Evolutionary conservation across 1,284 basidiomycete species (phyloP), one percentile per base, ranked within the genome.

Genomic region (Vanrija sp.): DNA sequence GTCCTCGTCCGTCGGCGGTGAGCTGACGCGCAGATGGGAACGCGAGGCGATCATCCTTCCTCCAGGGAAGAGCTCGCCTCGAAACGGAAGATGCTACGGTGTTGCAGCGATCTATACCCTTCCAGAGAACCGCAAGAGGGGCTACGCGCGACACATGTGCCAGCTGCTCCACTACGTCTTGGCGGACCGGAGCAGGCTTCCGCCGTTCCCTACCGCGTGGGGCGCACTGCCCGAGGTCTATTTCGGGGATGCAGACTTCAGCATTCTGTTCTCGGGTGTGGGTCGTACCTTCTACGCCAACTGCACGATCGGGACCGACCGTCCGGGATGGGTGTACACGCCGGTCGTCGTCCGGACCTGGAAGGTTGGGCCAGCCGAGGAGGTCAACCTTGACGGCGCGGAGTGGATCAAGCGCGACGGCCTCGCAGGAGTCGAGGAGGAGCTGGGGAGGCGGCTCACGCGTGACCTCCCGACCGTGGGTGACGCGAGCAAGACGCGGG

Each of bases 71-170:
- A 15, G 40, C 42, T 4, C 23, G 4, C 8, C 49, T 0, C 46
- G 61, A 5, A 57, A 45, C 0, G 34, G 34, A 8, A 46, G 46
- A 10, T 44, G 59, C 18, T 74, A 74, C 53, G 66, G 43, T n/a
- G 64, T 74, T 21, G 61, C 61, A 2, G 67, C 65, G 0, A 71
- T 74, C 1, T 63, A 66, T 25, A 72, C 69, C 1, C 67, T 68
- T 0, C 40, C 45, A 2, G 16, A 59, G 18, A 60, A 67, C 49
- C 64, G 61, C n/a, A 64, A 58, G 3, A 60, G 65, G 12, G 69
- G 71, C 1, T 72, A 68, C 51, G 69, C 69, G 2, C 63, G 60
- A 18, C 69, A 66, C 55, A 46, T 73, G 39, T 58, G 72, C 14
- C 59, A 57, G 8, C 57, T 71, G 21, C 60, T 74, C 15, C 71